A percentile compares a stretch with the other conserved stretches of the same genome.
Evolutionary conservation across 148 eudicot species (phyloP).

Genomic region (Dianthus caryophyllus): DNA sequence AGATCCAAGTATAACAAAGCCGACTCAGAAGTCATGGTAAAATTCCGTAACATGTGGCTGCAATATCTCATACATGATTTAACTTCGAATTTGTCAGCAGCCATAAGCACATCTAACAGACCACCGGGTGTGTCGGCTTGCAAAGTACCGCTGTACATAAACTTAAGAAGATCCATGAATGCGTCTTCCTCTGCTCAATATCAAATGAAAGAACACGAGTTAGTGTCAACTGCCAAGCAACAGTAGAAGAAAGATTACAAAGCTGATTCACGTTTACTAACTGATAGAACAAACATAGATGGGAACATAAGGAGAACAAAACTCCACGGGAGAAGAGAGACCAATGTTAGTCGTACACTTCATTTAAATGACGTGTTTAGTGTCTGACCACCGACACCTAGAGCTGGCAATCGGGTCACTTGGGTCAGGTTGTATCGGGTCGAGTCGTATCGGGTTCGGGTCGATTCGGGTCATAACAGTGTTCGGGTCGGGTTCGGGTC

Average conservation of each 20-base stretch:
- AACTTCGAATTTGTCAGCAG: constrained; percentile 77
- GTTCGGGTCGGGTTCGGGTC: too few relatives aligned
- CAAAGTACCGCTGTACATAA: constrained; percentile 59
- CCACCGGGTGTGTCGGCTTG: constrained; percentile 40
- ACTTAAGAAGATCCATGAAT: constrained; percentile 73
- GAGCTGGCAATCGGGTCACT: too few relatives aligned
- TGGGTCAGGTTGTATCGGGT: too few relatives aligned
- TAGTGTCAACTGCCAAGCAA: not conserved
- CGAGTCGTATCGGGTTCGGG: too few relatives aligned
- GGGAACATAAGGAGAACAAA: not conserved
- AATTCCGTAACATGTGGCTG: constrained; percentile 43
- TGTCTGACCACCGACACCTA: too few relatives aligned
- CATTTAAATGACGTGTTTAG: too few relatives aligned
- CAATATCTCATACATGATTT: constrained; percentile 81
- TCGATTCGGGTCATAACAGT: too few relatives aligned
- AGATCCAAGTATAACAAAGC: constrained; percentile 74
- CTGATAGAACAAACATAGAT: not conserved
- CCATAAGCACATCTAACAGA: constrained; percentile 77
- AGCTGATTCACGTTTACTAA: not conserved
- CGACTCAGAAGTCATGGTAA: constrained; percentile 65
- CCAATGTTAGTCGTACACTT: too few relatives aligned
- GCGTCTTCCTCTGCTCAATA: constrained; percentile 76
- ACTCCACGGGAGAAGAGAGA: not conserved
- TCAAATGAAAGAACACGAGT: constrained; percentile 3
- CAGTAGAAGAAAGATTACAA: not conserved